phyloP scores from a whole-genome alignment of 768 basidiomycete genomes.

The Amylocystis lapponica region DNA sequence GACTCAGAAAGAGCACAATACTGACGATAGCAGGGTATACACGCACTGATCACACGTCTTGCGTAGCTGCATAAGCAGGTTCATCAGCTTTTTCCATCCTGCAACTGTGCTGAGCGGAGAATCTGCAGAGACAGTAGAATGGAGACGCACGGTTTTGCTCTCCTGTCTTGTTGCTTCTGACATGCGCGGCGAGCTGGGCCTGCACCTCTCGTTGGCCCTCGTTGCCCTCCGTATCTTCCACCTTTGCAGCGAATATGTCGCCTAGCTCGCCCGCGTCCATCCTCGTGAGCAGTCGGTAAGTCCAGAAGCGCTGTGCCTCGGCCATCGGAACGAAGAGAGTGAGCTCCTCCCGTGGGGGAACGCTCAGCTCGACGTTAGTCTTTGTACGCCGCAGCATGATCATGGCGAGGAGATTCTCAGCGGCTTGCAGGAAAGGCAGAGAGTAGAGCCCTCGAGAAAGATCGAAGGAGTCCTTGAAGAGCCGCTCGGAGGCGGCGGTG shows the following conservation, averaged over 20 bases:
- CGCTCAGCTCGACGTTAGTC: constrained; percentile 39
- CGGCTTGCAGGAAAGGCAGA: constrained; percentile 40
- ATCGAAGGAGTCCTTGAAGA: constrained; percentile 50
- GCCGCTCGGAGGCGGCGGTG: constrained; percentile 37
- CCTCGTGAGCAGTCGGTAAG: constrained; percentile 46
- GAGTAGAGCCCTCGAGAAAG: constrained; percentile 48
- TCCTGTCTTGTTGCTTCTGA: constrained; percentile 24
- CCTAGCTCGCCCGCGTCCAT: constrained; percentile 44
- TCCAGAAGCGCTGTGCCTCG: constrained; percentile 61
- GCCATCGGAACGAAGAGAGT: constrained; percentile 53
- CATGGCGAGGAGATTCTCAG: constrained; percentile 40
- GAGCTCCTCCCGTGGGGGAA: constrained; percentile 54
- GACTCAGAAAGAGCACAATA: too few species aligned
- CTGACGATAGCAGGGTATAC: neutral
- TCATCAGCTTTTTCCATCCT: constrained; percentile 57
- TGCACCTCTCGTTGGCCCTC: constrained; percentile 37
- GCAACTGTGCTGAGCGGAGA: neutral
- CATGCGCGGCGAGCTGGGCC: constrained; percentile 32
- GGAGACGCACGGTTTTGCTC: constrained; percentile 25
- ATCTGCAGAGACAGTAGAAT: neutral
- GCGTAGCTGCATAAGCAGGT: constrained; percentile 66
- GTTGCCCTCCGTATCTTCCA: constrained; percentile 23
- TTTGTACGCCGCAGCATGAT: constrained; percentile 64
- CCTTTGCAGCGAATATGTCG: constrained; percentile 37
- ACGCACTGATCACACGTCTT: constrained; percentile 26